Base-by-base conservation (phyloP, 1,284 basidiomycete species). In the Ganoderma lingzhi region DNA sequence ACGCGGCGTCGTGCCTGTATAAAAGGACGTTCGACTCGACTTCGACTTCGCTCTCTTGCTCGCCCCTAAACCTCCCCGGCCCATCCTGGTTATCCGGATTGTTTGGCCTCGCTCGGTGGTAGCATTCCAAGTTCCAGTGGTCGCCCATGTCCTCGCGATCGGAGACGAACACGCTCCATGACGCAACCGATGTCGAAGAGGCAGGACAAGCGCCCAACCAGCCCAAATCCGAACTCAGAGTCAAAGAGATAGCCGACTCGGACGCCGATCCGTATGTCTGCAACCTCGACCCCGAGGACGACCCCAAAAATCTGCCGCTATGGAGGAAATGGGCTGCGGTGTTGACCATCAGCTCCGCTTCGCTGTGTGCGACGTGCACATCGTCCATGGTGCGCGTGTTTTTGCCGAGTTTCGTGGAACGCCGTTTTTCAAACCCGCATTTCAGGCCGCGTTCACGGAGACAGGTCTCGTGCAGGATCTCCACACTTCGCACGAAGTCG, bases 391-490 rank as follows among this genome's bases (percentile, higher is more conserved):
- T 90, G 69, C 68, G 88, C 69, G 39, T 6, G 41, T 9, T 28
- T 45, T 28, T 15, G 9, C 56, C 35, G 3, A 59, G 2, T 32
- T 39, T 59, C 19, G 19, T 28, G 14, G 23, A 37, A n/a, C 14
- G 30, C 41, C n/a, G 23, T 42, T 30, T 61, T 44, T 37, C 37
- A 37, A 23, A 23, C 23, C 23, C 9, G 17, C 23, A 66, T 19
- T 56, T 6, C 63, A 92, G 90, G 90, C 92, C 3, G 83, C 88
- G 0, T 89, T 90, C 71, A 89, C 93, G 0, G 93, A 95, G 77
- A 76, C 78, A 0, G 90, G 88, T 0, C 82, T 93, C 58, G 83
- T 88, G 51, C 70, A 76, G 23, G 86, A 90, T 10, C 93, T 94
- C 71, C 80, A 84, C 66, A 86, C 94, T 42, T 83, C 86, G 1